phyloP scores from a whole-genome alignment of 305 asterid species.

The Lippia alba region DNA sequence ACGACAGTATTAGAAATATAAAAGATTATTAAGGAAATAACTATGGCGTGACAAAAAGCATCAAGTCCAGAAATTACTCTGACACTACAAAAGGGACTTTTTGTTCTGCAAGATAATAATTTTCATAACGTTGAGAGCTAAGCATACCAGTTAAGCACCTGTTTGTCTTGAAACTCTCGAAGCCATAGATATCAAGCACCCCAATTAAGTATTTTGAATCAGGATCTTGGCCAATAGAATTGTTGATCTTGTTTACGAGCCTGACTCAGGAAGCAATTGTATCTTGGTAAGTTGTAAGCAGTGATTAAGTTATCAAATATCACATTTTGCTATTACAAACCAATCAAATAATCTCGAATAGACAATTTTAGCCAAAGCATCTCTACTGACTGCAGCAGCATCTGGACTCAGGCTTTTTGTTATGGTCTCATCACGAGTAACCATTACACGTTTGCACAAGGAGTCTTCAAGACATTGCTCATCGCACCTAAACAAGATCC shows the following conservation, averaged over 20 bases:
- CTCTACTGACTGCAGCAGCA: conserved; percentile 78
- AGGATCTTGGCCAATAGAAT: conserved; percentile 92
- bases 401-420: conserved; percentile 73
- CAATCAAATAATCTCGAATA: conserved; percentile 91
- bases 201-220: conserved; percentile 80
- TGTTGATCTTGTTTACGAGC: conserved; percentile 89
- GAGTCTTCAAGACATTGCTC: conserved; percentile 80
- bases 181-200: conserved; percentile 96
- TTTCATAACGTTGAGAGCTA: conserved; percentile 61
- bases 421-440: conserved; percentile 88
- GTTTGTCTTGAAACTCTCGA: conserved; percentile 99
- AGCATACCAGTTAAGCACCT: conserved; percentile 99
- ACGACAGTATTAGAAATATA: conserved; percentile 7
- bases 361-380: conserved; percentile 81
- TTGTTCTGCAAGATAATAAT: conserved; percentile 51
- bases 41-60: conserved; percentile 7
- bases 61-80: conserved; percentile 23
- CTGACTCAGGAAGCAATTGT: conserved; percentile 48
- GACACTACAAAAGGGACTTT: conserved; percentile 30
- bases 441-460: conserved; percentile 79
- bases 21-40: conserved; percentile 10
- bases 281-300: conserved; percentile 25
- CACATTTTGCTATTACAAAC: conserved; percentile 47
- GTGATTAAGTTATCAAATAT: conserved; percentile 20
- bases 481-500: conserved; percentile 67